A percentile compares a stretch with the other conserved stretches of the same genome.
Conservation (phyloP, 1,139 yeast genomes). For the Blastobotrys aristatus region DNA sequence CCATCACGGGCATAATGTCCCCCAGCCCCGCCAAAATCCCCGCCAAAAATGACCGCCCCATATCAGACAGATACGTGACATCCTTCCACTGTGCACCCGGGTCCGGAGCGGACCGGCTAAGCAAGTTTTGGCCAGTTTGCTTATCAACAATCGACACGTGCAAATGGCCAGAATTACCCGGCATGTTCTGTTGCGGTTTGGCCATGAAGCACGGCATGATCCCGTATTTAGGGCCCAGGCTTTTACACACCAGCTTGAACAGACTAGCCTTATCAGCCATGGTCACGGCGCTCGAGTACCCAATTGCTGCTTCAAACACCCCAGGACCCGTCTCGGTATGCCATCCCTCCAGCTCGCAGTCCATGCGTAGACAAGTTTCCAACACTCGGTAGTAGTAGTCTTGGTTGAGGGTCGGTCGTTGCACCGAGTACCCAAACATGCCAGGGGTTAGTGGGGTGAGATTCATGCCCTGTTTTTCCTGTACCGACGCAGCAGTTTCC, state of each 20-base stretch:
- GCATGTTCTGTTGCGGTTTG: constrained; percentile 35
- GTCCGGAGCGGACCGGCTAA: constrained; percentile 30
- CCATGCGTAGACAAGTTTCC: constrained; percentile 25
- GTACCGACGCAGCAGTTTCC: constrained; percentile 30
- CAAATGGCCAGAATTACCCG: constrained; percentile 38
- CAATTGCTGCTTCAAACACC: constrained; percentile 38
- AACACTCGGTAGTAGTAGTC: constrained; percentile 32
- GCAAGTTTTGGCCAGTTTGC: constrained; percentile 29
- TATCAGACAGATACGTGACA: constrained; percentile 28
- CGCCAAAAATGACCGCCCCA: constrained; percentile 35
- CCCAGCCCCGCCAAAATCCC: constrained; percentile 35
- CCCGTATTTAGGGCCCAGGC: constrained; percentile 30
- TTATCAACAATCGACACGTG: constrained; percentile 33
- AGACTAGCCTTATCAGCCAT: constrained; percentile 36
- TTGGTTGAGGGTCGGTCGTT: constrained; percentile 31
- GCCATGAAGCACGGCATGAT: constrained; percentile 39
- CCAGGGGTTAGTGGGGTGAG: constrained; percentile 34
- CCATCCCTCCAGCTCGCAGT: constrained; percentile 35
- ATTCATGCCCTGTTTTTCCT: constrained; percentile 27
- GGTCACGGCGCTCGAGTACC: constrained; percentile 28
- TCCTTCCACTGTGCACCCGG: constrained; percentile 31
- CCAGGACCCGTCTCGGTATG: constrained; percentile 40
- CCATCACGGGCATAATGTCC: constrained; percentile 37
- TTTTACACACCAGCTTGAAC: constrained; percentile 34
- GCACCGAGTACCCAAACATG: constrained; percentile 37